Percentiles rank a stretch among this genome's conserved stretches.
Evolutionary conservation across 2,329 filamentous ascomycete species (phyloP).

Genomic region (Claviceps humidiphila): DNA sequence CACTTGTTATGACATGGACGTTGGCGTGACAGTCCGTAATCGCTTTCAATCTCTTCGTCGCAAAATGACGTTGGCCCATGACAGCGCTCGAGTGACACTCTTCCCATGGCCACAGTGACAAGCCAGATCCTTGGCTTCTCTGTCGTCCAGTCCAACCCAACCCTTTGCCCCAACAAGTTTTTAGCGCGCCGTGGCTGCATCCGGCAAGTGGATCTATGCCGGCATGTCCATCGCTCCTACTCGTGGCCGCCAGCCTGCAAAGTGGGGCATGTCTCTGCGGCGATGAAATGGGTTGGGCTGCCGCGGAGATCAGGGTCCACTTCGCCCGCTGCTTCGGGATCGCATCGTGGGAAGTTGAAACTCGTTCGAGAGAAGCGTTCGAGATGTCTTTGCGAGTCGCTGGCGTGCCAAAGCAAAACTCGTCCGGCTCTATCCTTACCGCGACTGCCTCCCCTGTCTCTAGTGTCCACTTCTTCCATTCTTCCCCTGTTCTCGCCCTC

Average conservation of each 20-base stretch:
- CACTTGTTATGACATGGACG: no score
- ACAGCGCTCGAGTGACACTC: not conserved
- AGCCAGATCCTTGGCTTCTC: not conserved
- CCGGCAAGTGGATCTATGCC: not conserved
- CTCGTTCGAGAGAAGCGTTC: no score
- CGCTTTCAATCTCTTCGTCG: no score
- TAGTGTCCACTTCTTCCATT: no score
- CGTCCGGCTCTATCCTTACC: no score
- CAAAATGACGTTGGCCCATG: not conserved
- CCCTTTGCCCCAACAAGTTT: constrained; percentile 10
- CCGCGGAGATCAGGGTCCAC: constrained; percentile 2
- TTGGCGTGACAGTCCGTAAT: no score
- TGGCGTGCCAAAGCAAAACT: no score
- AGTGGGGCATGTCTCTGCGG: constrained; percentile 1
- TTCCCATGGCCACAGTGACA: no score
- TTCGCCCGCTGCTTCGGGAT: constrained; percentile 1
- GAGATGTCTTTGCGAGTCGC: no score
- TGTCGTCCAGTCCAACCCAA: constrained; percentile 4
- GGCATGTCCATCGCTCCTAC: constrained; percentile 1
- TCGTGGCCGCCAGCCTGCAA: not conserved
- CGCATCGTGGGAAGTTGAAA: not conserved
- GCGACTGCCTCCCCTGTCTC: no score
- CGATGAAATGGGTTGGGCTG: constrained; percentile 5
- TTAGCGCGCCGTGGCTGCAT: constrained; percentile 1
- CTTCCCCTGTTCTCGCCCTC: no score